A percentile compares a stretch with the other conserved stretches of the same genome.
Evolutionary conservation across 805 yeast genomes (phyloP).

Genomic region (Kluyveromyces starmeri): DNA sequence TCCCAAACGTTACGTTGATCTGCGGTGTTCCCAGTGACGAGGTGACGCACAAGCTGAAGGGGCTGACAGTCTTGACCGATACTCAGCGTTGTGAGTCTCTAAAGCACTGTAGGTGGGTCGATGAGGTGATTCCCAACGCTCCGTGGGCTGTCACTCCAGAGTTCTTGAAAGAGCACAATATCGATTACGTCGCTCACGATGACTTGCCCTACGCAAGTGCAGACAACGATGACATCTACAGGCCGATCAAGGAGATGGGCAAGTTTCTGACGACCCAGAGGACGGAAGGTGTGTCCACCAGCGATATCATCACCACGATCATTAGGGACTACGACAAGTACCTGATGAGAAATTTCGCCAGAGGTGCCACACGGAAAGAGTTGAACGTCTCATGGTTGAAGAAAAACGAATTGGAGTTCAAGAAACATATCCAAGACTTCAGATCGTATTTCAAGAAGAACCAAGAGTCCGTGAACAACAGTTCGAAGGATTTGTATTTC

Average conservation of each 20-base stretch:
- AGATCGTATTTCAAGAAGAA: slow-evolving; percentile 77
- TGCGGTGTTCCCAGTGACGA: slow-evolving; percentile 89
- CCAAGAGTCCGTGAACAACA: slow-evolving; percentile 55
- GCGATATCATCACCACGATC: slow-evolving; percentile 91
- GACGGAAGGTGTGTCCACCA: slow-evolving; percentile 92
- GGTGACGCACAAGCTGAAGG: slow-evolving; percentile 87
- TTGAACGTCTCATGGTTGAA: slow-evolving; percentile 95
- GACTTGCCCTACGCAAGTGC: slow-evolving; percentile 88
- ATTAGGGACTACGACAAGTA: slow-evolving; percentile 95
- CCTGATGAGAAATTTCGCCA: slow-evolving; percentile 91
- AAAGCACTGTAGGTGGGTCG: slow-evolving; percentile 94
- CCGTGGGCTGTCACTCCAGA: slow-evolving; percentile 92
- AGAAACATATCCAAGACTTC: slow-evolving; percentile 82
- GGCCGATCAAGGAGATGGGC: slow-evolving; percentile 84
- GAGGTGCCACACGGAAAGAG: slow-evolving; percentile 96
- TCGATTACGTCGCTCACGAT: slow-evolving; percentile 97
- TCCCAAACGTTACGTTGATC: slow-evolving; percentile 74
- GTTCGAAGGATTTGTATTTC: slow-evolving; percentile 73
- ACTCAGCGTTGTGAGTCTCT: slow-evolving; percentile 85
- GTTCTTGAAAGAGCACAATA: slow-evolving; percentile 66
- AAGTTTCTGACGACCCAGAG: slow-evolving; percentile 91
- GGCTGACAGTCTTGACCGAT: slow-evolving; percentile 84
- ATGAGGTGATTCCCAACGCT: slow-evolving; percentile 87
- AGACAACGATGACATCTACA: slow-evolving; percentile 87
- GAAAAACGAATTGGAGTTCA: slow-evolving; percentile 90